Conservation (phyloP, 177 flowering plant species). For the Vitis hybrid region DNA sequence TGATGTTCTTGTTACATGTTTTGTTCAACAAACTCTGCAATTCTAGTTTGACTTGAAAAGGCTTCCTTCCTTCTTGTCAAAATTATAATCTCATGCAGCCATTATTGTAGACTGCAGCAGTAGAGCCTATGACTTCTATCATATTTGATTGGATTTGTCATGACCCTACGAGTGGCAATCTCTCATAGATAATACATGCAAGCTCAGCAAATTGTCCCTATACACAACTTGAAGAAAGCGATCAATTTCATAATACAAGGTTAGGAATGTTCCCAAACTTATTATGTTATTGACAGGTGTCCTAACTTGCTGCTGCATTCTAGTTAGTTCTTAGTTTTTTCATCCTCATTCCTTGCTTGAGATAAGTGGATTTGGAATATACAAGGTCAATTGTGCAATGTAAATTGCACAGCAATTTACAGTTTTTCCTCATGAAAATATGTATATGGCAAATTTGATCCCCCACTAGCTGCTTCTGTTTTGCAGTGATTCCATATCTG, state of each 20-base stretch:
- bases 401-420: background rate
- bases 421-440: too few relatives aligned
- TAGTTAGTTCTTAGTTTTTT: background rate
- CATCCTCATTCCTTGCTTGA: background rate
- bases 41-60: too few relatives aligned
- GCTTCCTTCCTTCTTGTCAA: too few relatives aligned
- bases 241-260: background rate
- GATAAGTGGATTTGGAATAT: background rate
- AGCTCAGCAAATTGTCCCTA: background rate
- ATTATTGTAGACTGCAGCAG: too few relatives aligned
- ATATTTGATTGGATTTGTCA: background rate
- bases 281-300: background rate
- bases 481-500: too few relatives aligned
- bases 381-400: background rate
- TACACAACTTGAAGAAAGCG: background rate
- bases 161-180: background rate
- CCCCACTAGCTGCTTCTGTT: too few relatives aligned
- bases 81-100: too few relatives aligned
- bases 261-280: background rate
- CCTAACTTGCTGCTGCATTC: background rate
- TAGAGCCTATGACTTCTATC: background rate
- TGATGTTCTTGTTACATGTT: too few relatives aligned
- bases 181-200: background rate
- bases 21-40: too few relatives aligned
- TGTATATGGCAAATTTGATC: too few relatives aligned